Base-by-base conservation (phyloP, 768 basidiomycete species). In the Rubroboletus pulcherrimus region DNA sequence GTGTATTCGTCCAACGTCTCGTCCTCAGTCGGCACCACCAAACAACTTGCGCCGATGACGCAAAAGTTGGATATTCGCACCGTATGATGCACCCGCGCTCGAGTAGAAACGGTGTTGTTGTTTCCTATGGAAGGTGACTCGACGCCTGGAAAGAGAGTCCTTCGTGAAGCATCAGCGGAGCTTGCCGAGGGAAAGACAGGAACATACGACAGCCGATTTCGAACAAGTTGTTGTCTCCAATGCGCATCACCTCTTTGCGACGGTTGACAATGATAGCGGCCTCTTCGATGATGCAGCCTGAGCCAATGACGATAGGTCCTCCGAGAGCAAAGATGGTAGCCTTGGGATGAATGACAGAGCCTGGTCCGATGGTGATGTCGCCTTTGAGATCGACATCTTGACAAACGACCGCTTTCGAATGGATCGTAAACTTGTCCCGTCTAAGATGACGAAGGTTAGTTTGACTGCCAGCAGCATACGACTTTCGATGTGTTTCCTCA, bases 361-460 rank as follows among this genome's bases (percentile, higher is more conserved):
- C 89, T 67, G 90, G 79, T 29, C 93, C 94, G 54, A 99, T 89
- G 19, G 93, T 95, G 51, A 96, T 90, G 65, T 94, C 89, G 49
- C 97, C 96, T 68, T 92, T 91, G 63, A 98, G 79, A 59, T 98
- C 94, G 31, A 92, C 91, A 75, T 97, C 94, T 66, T 93, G 89
- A 68, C 91, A 93, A 30, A 98, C 89, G 46, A 96, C 81, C 7
- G 93, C 89, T 67, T 86, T 92, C 3, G 93, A 90, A 61, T 96
- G 92, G 43, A 97, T 91, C 7, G 87, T 89, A 66, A 91, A 87
- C 68, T 89, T 91, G 76, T 93, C 89, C 61, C 89, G 88, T 72
- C 91, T 93, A 66, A 4, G 21, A 45, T 11, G 49, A 39, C n/a
- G 11, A 6, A 24, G 2, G 38, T 58, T 3, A 53, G 40, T 39